phyloP scores from a whole-genome alignment of 306 rosid genomes.

The Prunus salicina region DNA sequence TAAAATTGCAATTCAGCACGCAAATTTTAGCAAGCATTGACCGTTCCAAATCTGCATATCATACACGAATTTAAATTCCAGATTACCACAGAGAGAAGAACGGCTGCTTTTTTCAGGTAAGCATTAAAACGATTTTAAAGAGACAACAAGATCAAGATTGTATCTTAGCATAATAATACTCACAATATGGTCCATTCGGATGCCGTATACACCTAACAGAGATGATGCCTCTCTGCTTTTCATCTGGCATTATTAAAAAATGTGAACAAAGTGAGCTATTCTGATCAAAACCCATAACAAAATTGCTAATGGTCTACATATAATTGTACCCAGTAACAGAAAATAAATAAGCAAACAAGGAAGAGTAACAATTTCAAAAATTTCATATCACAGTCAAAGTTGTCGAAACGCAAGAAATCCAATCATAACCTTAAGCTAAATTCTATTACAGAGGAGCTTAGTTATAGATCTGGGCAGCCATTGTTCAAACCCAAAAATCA shows the following conservation, averaged over 20 bases:
- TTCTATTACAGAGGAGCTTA: neutral
- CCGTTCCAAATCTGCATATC: slow-evolving; percentile 47
- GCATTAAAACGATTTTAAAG: neutral
- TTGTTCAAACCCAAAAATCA: neutral
- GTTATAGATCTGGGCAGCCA: neutral
- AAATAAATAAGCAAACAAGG: neutral
- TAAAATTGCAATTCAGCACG: slow-evolving; percentile 59
- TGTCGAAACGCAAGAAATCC: neutral
- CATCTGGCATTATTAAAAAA: slow-evolving; percentile 47
- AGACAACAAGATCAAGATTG: neutral
- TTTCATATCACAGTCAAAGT: neutral
- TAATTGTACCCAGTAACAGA: neutral
- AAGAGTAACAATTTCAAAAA: neutral
- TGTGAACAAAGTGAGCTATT: slow-evolving; percentile 23
- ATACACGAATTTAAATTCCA: slow-evolving; percentile 36
- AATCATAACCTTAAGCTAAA: neutral
- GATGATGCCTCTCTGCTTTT: slow-evolving; percentile 31
- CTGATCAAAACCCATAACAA: neutral
- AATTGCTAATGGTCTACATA: neutral
- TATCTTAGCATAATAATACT: slow-evolving; percentile 28
- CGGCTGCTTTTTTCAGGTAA: neutral
- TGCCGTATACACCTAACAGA: slow-evolving; percentile 59
- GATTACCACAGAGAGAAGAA: slow-evolving; percentile 29
- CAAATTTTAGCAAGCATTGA: slow-evolving; percentile 49
- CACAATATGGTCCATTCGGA: slow-evolving; percentile 76